These are phyloP conservation scores for Thermoascus crustaceus DNA, from an alignment of 2,329 filamentous ascomycete species.

Conservation along the genomic window DNA sequence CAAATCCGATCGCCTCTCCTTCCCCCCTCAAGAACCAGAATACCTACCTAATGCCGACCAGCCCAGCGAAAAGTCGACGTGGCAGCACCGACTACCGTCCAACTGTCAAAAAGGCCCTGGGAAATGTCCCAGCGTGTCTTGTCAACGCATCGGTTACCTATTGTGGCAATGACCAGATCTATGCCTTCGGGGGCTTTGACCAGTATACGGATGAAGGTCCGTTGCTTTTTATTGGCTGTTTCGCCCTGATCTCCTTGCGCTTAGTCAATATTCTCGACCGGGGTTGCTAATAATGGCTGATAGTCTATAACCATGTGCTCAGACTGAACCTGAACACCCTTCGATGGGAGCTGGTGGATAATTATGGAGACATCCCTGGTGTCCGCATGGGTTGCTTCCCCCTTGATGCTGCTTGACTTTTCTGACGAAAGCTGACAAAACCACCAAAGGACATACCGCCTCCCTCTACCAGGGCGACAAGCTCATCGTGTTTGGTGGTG, in stretches of 20 bases:
- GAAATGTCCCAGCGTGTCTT: slow-evolving; percentile 80
- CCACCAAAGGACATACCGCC: slow-evolving; percentile 70
- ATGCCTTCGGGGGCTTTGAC: slow-evolving; percentile 96
- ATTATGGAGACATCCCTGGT: slow-evolving; percentile 95
- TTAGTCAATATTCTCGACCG: slow-evolving; percentile 4
- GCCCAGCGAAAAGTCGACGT: slow-evolving; percentile 59
- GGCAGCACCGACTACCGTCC: slow-evolving; percentile 69
- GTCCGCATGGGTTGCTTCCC: slow-evolving; percentile 76
- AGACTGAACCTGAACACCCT: slow-evolving; percentile 77
- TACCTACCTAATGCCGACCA: slow-evolving; percentile 87
- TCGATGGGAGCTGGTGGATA: slow-evolving; percentile 93
- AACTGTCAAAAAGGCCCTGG: slow-evolving; percentile 68
- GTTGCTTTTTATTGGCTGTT: slow-evolving; percentile 8
- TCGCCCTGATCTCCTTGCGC: background rate
- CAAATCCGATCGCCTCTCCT: slow-evolving; percentile 17
- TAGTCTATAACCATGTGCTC: slow-evolving; percentile 93
- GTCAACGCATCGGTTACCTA: slow-evolving; percentile 99
- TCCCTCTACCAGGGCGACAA: slow-evolving; percentile 91
- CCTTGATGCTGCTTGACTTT: slow-evolving; percentile 7
- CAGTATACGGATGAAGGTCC: slow-evolving; percentile 90
- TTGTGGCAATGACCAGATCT: slow-evolving; percentile 94
- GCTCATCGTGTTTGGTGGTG: slow-evolving; percentile 91
- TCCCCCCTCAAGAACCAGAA: slow-evolving; percentile 48
- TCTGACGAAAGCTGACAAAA: slow-evolving; percentile 1
- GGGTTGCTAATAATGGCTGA: slow-evolving; percentile 2